phyloP scores from a whole-genome alignment of 345 rosid genomes.

The Syzygium aqueum region DNA sequence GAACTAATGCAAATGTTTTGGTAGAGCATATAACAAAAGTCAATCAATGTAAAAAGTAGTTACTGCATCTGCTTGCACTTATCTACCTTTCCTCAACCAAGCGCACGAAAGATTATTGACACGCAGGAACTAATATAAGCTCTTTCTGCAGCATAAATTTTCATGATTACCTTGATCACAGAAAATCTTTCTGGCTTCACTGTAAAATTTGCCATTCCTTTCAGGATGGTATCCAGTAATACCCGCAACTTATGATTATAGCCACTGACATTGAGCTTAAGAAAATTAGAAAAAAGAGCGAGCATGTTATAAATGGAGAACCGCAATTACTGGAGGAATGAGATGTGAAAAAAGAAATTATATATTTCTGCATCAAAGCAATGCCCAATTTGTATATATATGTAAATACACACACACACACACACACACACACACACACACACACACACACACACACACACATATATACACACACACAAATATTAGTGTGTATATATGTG shows the following conservation, averaged over 20 bases:
- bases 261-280: constrained; percentile 31
- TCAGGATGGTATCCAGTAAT: constrained; percentile 55
- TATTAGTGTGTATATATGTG: background rate
- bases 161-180: constrained; percentile 62
- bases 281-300: background rate
- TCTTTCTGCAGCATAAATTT: background rate
- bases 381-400: background rate
- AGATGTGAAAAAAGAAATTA: background rate
- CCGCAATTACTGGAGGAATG: background rate
- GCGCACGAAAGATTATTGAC: background rate
- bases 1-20: background rate
- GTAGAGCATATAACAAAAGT: background rate
- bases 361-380: background rate
- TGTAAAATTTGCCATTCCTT: constrained; percentile 54
- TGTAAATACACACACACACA: background rate
- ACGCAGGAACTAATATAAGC: background rate
- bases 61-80: background rate
- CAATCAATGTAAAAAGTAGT: background rate
- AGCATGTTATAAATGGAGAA: background rate
- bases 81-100: background rate
- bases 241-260: constrained; percentile 77
- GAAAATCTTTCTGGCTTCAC: constrained; percentile 71
- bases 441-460: background rate
- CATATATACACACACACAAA: background rate
- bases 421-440: background rate